These are phyloP conservation scores for Saprolegnia parasitica DNA, from an alignment of 352 stramenopile species.

Conservation along the genomic window DNA sequence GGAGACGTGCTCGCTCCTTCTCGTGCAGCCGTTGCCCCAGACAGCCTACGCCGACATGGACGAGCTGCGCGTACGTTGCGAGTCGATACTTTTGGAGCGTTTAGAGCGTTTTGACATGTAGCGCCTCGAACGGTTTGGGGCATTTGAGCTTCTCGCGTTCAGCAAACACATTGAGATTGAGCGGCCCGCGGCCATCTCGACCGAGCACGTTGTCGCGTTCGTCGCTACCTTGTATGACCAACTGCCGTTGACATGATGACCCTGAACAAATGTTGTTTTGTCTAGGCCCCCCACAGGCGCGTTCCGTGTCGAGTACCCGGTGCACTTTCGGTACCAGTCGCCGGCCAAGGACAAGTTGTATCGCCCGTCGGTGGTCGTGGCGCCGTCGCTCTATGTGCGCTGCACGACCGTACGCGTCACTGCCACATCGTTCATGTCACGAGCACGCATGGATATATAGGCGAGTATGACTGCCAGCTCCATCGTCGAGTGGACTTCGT, in stretches of 20 bases:
- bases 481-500: constrained; percentile 5
- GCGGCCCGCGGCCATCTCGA: constrained; percentile 21
- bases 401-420: background rate
- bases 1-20: constrained; percentile 8
- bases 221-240: constrained; percentile 31
- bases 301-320: constrained; percentile 30
- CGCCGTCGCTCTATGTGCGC: constrained; percentile 31
- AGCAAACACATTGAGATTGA: constrained; percentile 30
- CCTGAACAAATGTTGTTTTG: background rate
- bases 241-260: background rate
- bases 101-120: constrained; percentile 14
- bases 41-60: constrained; percentile 40
- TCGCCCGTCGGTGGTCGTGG: constrained; percentile 28
- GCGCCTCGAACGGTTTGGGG: constrained; percentile 36
- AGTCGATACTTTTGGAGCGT: constrained; percentile 2
- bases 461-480: background rate
- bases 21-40: constrained; percentile 32
- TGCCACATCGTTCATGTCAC: background rate
- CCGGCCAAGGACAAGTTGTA: constrained; percentile 33
- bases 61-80: constrained; percentile 35
- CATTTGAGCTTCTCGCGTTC: constrained; percentile 27
- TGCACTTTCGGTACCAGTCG: constrained; percentile 40
- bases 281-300: background rate
- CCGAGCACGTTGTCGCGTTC: constrained; percentile 27
- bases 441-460: background rate